These are phyloP conservation scores for Sporisorium exsertum DNA, from an alignment of 1,284 basidiomycete genomes.

Conservation along the genomic window DNA sequence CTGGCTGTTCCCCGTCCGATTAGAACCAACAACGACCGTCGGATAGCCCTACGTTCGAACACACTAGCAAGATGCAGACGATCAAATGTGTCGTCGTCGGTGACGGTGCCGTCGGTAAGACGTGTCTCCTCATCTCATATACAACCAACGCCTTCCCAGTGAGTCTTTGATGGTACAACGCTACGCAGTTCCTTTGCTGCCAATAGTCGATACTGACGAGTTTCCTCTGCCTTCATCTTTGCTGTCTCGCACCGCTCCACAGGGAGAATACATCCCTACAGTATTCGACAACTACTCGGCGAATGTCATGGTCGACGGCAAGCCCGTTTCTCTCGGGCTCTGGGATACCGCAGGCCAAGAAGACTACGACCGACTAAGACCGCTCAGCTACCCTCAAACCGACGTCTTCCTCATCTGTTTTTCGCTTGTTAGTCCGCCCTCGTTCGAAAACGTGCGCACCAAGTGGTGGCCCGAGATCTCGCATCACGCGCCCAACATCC, in stretches of 20 bases:
- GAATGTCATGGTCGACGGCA: constrained; percentile 96
- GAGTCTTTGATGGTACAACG: constrained; percentile 20
- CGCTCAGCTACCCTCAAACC: constrained; percentile 97
- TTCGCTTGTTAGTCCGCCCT: constrained; percentile 94
- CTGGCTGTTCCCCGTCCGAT: neutral
- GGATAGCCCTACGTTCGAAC: neutral
- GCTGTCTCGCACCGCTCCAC: neutral
- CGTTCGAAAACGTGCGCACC: constrained; percentile 97
- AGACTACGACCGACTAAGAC: constrained; percentile 91
- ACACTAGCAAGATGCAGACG: constrained; percentile 58
- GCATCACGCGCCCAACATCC: constrained; percentile 94
- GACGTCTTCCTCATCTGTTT: constrained; percentile 99
- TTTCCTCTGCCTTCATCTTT: neutral
- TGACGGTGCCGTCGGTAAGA: constrained; percentile 69
- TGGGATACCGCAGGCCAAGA: constrained; percentile 74
- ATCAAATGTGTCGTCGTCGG: constrained; percentile 69
- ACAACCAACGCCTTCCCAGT: constrained; percentile 69
- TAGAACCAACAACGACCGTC: neutral
- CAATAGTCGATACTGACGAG: neutral
- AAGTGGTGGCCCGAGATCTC: constrained; percentile 75
- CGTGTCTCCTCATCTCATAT: constrained; percentile 68
- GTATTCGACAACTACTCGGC: constrained; percentile 93
- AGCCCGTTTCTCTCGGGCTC: constrained; percentile 94
- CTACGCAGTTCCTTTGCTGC: no score
- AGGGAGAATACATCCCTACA: constrained; percentile 70